Base-by-base conservation (phyloP, 1,284 basidiomycete genomes). In the Papiliotrema nemorosa region DNA sequence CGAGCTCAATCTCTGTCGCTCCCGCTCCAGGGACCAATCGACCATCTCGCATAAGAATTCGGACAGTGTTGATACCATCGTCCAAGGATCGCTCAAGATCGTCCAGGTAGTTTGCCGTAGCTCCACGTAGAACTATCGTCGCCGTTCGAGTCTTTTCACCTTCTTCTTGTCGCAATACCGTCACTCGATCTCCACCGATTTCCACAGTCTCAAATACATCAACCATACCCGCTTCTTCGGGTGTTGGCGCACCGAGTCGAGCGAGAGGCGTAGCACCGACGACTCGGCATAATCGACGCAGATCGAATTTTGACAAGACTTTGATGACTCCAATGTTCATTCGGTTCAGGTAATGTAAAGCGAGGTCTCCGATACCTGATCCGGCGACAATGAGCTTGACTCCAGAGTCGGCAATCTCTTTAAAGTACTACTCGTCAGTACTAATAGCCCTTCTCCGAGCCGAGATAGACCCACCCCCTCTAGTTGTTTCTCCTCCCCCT, bases 241-340 rank as follows among this genome's bases (percentile, higher is more conserved):
- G 83, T 18, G 90, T 94, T 2, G 96, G 94, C 0, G 93, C 90
- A 50, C 96, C 96, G 53, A 98, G 81, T 40, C 96, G 86, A 4
- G 96, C 94, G 44, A 99, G 84, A 3, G 96, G 93, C 1, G 92
- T 97, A 10, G 96, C 96, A 55, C 91, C 90, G 54, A 94, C 88
- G 61, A 99, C 91, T 53, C 93, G 87, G 75, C 91, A 96, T 29
- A 97, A 78, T 3, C 96, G 81, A 43, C 93, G 86, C 18, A 99
- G 83, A 60, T 99, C 94, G 74, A 99, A 99, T 75, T 99, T 99
- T 72, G 91, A 97, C 53, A 96, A 82, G 29, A 98, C 89, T 76
- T 97, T 97, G 78, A 98, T 83, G 62, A 97, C 91, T 61, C 90
- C 87, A 74, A 99, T 93, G 76, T 84, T 81, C 77, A 89, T 82